phyloP scores from a whole-genome alignment of 495 filamentous ascomycete genomes.

The Penicillium subrubescens region DNA sequence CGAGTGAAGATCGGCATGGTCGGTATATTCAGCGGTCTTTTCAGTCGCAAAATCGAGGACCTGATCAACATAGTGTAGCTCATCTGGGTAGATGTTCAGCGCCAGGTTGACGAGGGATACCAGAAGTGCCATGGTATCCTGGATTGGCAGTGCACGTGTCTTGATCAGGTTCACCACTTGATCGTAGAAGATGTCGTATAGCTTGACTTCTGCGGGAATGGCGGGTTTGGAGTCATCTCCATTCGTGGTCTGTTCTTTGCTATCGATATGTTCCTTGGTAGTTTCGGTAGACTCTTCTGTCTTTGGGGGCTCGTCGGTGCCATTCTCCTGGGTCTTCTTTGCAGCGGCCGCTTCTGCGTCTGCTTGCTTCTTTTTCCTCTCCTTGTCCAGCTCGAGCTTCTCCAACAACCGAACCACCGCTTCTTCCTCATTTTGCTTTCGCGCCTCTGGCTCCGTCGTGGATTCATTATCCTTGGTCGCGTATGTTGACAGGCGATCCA shows the following conservation, averaged over 20 bases:
- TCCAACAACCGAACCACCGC: slow-evolving; percentile 76
- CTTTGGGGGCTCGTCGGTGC: slow-evolving; percentile 31
- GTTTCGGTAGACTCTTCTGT: slow-evolving; percentile 25
- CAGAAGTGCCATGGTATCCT: slow-evolving; percentile 89
- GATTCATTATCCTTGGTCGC: slow-evolving; percentile 83
- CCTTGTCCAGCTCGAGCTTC: slow-evolving; percentile 70
- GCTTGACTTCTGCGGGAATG: slow-evolving; percentile 80
- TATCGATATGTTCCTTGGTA: slow-evolving; percentile 23
- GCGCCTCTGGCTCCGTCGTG: slow-evolving; percentile 71
- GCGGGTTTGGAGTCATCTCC: slow-evolving; percentile 51
- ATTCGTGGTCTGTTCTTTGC: slow-evolving; percentile 21
- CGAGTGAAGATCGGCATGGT: slow-evolving; percentile 92
- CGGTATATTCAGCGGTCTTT: slow-evolving; percentile 86
- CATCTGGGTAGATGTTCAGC: slow-evolving; percentile 90
- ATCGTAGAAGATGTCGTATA: slow-evolving; percentile 97
- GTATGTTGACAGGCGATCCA: slow-evolving; percentile 94
- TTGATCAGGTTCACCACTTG: slow-evolving; percentile 93
- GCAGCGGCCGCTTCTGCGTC: slow-evolving; percentile 35
- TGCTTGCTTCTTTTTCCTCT: slow-evolving; percentile 50
- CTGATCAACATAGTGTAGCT: slow-evolving; percentile 93
- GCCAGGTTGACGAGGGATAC: slow-evolving; percentile 92
- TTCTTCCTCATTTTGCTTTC: slow-evolving; percentile 78
- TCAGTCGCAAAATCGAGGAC: slow-evolving; percentile 84
- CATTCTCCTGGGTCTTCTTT: slow-evolving; percentile 44
- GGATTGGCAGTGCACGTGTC: slow-evolving; percentile 85